Base-by-base conservation (phyloP, 2,329 filamentous ascomycete genomes). In the Aureobasidium melanogenum region DNA sequence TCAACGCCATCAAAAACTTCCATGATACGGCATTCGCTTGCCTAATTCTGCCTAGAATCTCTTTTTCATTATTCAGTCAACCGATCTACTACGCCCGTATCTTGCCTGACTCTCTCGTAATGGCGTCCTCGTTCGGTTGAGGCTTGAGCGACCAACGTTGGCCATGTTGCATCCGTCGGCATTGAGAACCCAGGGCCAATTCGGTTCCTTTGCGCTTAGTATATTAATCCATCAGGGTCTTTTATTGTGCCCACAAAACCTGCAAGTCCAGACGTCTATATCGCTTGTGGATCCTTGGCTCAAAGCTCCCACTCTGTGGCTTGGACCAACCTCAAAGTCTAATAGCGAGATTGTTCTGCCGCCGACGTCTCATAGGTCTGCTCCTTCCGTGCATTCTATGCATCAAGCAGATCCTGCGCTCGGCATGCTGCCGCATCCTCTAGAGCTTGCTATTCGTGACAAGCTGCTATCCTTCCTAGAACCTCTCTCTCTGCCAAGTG, bases 281-380 rank as follows among this genome's bases (percentile, higher is more conserved):
- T 56, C 39, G 36, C 52, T 41, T 43, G 52, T 56, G 52, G 52
- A 44, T 38, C 28, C 26, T 44, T 56, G 52, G 19, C 38, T 56
- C 24, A n/a, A 12, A 34, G 30, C n/a, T 26, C 10, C 36, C n/a
- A 19, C 28, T 56, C n/a, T 44, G 52, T 44, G 52, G 26, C 52
- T 56, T 56, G 38, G 14, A 43, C 24, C 38, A 44, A 43, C 32
- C 52, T 44, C 24, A 19, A 56, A 56, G 38, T 56, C 39, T 34
- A 56, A 44, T 32, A 44, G 38, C 52, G 52, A 56, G n/a, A 43
- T 56, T 56, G 52, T 56, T 44, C 22, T 28, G 39, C 38, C 52
- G 38, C 28, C 38, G 39, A 56, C 38, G 38, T 43, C 52, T 56
- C 52, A 44, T 56, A 44, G 52, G 26, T 28, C 52, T 56, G 52